Base-by-base conservation (phyloP, 1,139 yeast genomes). In the Suhomyces wounanorum region DNA sequence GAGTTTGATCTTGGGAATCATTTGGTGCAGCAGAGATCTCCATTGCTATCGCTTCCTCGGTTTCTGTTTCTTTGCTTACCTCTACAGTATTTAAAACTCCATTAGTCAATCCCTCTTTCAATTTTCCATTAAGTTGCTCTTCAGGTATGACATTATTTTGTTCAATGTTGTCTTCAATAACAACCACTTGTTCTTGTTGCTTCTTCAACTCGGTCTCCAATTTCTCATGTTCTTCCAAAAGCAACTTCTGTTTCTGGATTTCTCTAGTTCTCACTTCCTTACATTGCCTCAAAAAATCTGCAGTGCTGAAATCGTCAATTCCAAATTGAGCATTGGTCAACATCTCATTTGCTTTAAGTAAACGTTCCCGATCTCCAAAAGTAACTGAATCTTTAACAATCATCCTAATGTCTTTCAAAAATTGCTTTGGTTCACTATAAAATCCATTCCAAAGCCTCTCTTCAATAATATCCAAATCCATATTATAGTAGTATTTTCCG, bases 401-500 rank as follows among this genome's bases (percentile, higher is more conserved):
- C 82, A 88, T 79, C 63, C 85, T 89, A 46, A 95, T 80, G 64
- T 95, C 99, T 59, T 80, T 83, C 59, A 92, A 70, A 64, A 89
- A 92, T 65, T 94, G 98, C 58, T 83, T 86, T 13, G 99, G 97
- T 61, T 92, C 97, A 33, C 92, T 86, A 64, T 95, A 94, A 66
- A 73, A 94, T 0, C 99, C 99, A 68, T 94, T 94, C 99, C 99
- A 94, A 50, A 95, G 72, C 52, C 99, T 78, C 63, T 94, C 99
- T 63, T 94, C 99, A 44, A 95, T 83, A 16, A 91, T 85, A 64
- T 94, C 99, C 53, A 95, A 75, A 63, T 94, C 99, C 89, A 94
- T 95, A 60, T 94, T 94, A 70, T 78, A 79, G 64, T 77, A 94
- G 57, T 77, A 78, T 52, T 80, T 82, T 1, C 96, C 96, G 0